Evolutionary conservation across 768 basidiomycete genomes (phyloP), one percentile per base, ranked within the genome.

Genomic region (Leccinum aurantiacum): DNA sequence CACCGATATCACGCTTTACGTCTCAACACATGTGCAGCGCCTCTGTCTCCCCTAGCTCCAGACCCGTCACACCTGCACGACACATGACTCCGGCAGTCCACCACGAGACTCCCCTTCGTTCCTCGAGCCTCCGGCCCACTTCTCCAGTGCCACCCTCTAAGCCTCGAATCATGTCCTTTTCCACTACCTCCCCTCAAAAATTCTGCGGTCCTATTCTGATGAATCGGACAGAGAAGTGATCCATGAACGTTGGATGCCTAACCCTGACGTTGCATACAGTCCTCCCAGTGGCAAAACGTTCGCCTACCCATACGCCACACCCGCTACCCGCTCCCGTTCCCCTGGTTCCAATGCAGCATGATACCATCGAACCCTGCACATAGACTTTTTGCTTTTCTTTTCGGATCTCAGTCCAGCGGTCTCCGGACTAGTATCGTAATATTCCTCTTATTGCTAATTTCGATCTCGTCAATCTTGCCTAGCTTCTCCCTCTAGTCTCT

Each of bases 201-300:
- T 86, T 74, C 70, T 66, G 53, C 82, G 87, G 56, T 83, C 85
- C 35, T 79, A 83, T 61, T 86, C 85, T 56, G 88, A 89, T 68
- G 87, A 88, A 76, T 88, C 86, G 63, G 76, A 76, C 59, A 74
- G 72, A 65, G 77, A 82, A 63, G 75, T 78, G 70, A 82, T 85
- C 48, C 85, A 82, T 60, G 82, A 88, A 68, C 81, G 85, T 61
- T 89, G 88, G 88, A 76, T 88, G 49, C 88, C 88, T 14, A 79
- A 81, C 31, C 67, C 71, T 44, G 70, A 74, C 24, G 35, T 74
- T 56, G 72, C 73, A 38, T 72, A 73, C 56, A 73, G 77, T 46
- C 77, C 77, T 8, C 78, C 75, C 19, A 71, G 66, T 4, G 71
- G 77, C 31, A 74, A 72, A 49, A 37, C 69, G 3, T 58, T 69